A percentile compares a stretch with the other conserved stretches of the same genome.
Conservation (phyloP, 768 basidiomycete species). For the Pseudohyphozyma bogoriensis region DNA sequence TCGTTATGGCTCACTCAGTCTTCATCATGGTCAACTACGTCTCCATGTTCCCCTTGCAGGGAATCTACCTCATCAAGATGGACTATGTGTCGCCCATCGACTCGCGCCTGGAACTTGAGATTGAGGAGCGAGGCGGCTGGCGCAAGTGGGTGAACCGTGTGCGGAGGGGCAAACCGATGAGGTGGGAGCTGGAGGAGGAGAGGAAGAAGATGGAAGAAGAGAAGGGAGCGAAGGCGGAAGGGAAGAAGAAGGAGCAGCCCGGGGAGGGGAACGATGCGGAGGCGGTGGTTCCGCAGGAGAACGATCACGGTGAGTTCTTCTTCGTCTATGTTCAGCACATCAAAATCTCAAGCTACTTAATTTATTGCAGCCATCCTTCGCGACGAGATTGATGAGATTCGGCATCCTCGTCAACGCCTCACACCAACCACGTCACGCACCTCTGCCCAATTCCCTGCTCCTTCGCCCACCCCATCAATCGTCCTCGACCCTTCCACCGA, state of each 20-base stretch:
- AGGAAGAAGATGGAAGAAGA: background rate
- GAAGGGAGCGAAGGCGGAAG: background rate
- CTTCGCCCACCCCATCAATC: background rate
- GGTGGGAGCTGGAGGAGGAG: slow-evolving; percentile 11
- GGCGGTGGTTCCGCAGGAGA: too few relatives aligned
- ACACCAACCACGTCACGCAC: slow-evolving; percentile 19
- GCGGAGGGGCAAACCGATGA: slow-evolving; percentile 8
- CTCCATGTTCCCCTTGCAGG: slow-evolving; percentile 51
- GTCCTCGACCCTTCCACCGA: background rate
- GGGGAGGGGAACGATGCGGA: too few relatives aligned
- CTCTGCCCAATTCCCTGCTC: slow-evolving; percentile 3
- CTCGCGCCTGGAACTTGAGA: slow-evolving; percentile 51
- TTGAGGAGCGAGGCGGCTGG: slow-evolving; percentile 40
- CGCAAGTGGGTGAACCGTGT: slow-evolving; percentile 4
- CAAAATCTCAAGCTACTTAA: background rate
- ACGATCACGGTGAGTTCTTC: too few relatives aligned
- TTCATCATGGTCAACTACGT: slow-evolving; percentile 45
- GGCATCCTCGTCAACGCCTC: background rate
- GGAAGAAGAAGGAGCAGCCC: background rate
- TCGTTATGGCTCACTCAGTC: too few relatives aligned
- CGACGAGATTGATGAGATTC: too few relatives aligned
- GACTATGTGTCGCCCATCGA: slow-evolving; percentile 44
- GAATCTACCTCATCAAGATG: slow-evolving; percentile 47
- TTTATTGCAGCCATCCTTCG: too few relatives aligned
- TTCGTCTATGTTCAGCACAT: too few relatives aligned